A percentile compares a stretch with the other conserved stretches of the same genome.
phyloP scores from a whole-genome alignment of 768 basidiomycete species.

The Termitomyces sp. region DNA sequence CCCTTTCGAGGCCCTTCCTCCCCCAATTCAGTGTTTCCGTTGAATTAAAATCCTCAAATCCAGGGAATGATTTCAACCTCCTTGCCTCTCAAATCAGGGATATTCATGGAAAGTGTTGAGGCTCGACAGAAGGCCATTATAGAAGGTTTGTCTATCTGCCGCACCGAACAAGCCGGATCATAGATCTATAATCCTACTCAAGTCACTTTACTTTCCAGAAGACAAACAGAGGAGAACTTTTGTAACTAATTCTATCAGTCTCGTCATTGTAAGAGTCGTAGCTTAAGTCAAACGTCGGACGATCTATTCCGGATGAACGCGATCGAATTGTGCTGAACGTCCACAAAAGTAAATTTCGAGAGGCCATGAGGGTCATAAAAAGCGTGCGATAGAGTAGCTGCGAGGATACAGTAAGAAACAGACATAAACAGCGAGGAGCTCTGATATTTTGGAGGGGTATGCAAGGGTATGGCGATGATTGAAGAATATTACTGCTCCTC shows the following conservation, averaged over 20 bases:
- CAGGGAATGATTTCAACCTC: background rate
- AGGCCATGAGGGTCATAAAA: slow-evolving; percentile 27
- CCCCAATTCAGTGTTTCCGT: background rate
- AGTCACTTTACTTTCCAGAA: background rate
- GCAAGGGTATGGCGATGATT: slow-evolving; percentile 18
- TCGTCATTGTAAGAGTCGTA: background rate
- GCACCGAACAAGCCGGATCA: too few relatives aligned
- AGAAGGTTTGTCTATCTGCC: too few relatives aligned
- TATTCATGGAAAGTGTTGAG: background rate
- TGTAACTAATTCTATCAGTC: too few relatives aligned
- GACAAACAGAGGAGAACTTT: background rate
- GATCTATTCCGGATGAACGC: background rate
- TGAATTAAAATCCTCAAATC: background rate
- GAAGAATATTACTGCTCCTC: slow-evolving; percentile 47
- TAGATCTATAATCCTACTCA: slow-evolving; percentile 4
- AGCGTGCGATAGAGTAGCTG: slow-evolving; percentile 31
- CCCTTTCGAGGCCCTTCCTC: background rate
- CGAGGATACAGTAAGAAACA: slow-evolving; percentile 15
- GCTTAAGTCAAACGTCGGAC: slow-evolving; percentile 7
- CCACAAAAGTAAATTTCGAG: slow-evolving; percentile 22
- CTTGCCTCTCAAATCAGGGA: background rate
- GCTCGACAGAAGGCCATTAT: too few relatives aligned
- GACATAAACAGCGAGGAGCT: slow-evolving; percentile 13
- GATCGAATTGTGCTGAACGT: slow-evolving; percentile 12
- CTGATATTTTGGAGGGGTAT: slow-evolving; percentile 15